phyloP scores from a whole-genome alignment of 495 filamentous ascomycete genomes.

The Aspergillus conjunctus region DNA sequence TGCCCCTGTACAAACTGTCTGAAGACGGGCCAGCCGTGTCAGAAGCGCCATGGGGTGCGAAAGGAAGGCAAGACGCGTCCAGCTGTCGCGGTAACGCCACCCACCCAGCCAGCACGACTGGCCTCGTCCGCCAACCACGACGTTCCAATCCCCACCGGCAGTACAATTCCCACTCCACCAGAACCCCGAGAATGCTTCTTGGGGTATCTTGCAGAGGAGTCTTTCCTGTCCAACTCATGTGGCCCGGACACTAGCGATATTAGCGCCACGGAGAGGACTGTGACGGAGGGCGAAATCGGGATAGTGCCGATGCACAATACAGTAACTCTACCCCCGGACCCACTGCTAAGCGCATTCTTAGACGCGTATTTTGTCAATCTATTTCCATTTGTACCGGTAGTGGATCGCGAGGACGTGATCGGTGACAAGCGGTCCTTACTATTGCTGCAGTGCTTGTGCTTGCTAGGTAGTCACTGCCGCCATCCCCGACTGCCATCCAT shows the following conservation, averaged over 20 bases:
- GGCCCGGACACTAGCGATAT: neutral
- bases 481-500: neutral
- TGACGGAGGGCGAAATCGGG: no score
- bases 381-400: neutral
- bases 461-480: neutral
- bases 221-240: neutral
- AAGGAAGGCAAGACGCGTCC: neutral
- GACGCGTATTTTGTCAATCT: neutral
- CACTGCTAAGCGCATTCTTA: neutral
- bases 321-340: neutral
- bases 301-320: no score
- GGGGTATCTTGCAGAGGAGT: neutral
- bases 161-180: neutral
- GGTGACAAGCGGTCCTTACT: neutral
- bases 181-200: neutral
- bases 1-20: neutral
- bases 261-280: neutral
- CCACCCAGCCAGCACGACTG: neutral
- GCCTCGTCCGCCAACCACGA: no score
- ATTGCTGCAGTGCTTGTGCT: neutral
- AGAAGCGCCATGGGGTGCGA: neutral
- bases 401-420: neutral
- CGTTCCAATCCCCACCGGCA: no score
- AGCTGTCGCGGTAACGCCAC: neutral
- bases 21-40: neutral